Base-by-base conservation (phyloP, 768 basidiomycete genomes). In the Suillus spraguei region DNA sequence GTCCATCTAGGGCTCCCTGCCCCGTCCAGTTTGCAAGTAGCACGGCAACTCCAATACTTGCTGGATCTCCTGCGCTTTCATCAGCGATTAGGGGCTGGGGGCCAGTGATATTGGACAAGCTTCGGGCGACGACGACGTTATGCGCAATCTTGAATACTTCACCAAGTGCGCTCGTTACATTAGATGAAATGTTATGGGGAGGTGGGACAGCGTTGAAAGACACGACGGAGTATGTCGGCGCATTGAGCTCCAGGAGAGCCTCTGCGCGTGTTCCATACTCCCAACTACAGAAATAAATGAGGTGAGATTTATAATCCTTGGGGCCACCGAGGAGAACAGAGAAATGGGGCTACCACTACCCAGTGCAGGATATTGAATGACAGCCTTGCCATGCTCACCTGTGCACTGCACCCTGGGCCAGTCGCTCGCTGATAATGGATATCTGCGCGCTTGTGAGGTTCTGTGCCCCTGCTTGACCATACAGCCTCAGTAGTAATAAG, bases 11-110 rank as follows among this genome's bases (percentile, higher is more conserved):
- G 0, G 66, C 69, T 17, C 63, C 59, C 38, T 70, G 74, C 3
- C 74, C 73, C 0, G 85, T 85, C 82, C 83, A 84, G 66, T 86
- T 84, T n/a, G 84, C 83, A 16, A 86, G 72, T 41, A 93, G 79
- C 28, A 92, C 85, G 0, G 88, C 82, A 38, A 90, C 81, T 2
- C 91, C 92, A n/a, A 90, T 82, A 53, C 87, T 88, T 0, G 93
- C 85, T 0, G 94, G 94, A 70, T 97, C 95, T 0, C 81, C 87
- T 0, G 87, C 91, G 17, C 89, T 87, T 46, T 82, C 79, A 36
- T 87, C 85, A 49, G 83, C 81, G 4, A 76, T 67, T 20, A 94
- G 77, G 0, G 89, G 84, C 67, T 86, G 85, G 2, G 88, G 85
- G 17, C 82, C 84, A 3, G 75, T 71, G 16, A 77, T 67, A 36